Evolutionary conservation across 768 basidiomycete species (phyloP).

Genomic region (Hortiboletus flavorubellus): DNA sequence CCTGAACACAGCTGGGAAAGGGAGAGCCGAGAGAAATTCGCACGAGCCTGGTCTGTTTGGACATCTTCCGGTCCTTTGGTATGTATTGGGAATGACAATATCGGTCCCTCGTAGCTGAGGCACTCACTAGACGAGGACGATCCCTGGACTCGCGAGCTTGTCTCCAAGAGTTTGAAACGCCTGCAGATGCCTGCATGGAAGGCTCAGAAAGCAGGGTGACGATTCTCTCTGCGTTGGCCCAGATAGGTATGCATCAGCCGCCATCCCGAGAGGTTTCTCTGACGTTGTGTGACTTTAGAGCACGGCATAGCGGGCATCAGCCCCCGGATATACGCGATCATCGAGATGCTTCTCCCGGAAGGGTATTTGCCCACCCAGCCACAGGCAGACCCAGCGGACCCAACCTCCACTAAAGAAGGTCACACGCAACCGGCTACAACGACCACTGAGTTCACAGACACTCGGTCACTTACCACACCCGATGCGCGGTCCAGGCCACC

Average conservation of each 20-base stretch:
- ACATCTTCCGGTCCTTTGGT: conserved; percentile 23
- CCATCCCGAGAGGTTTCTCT: too few relatives aligned
- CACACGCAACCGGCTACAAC: too few relatives aligned
- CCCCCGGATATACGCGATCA: too few relatives aligned
- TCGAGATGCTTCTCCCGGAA: too few relatives aligned
- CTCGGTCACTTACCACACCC: too few relatives aligned
- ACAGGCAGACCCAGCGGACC: too few relatives aligned
- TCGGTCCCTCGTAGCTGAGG: neutral
- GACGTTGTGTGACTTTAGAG: too few relatives aligned
- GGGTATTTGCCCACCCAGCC: too few relatives aligned
- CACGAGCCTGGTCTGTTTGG: conserved; percentile 24
- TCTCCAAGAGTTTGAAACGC: conserved; percentile 7
- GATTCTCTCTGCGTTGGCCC: conserved; percentile 22
- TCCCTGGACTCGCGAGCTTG: conserved; percentile 13
- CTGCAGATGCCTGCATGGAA: conserved; percentile 10
- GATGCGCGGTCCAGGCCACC: too few relatives aligned
- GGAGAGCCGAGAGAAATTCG: conserved; percentile 14
- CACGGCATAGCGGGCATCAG: too few relatives aligned
- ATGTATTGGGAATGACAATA: neutral
- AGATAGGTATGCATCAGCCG: conserved; percentile 9
- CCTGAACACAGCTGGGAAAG: conserved; percentile 6
- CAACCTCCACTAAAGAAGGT: too few relatives aligned
- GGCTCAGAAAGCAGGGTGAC: conserved; percentile 21
- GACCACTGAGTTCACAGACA: too few relatives aligned
- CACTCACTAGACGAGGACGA: conserved; percentile 3